Evolutionary conservation across 371 early-diverging fungal species (phyloP).

Genomic region (Mucor irregularis): DNA sequence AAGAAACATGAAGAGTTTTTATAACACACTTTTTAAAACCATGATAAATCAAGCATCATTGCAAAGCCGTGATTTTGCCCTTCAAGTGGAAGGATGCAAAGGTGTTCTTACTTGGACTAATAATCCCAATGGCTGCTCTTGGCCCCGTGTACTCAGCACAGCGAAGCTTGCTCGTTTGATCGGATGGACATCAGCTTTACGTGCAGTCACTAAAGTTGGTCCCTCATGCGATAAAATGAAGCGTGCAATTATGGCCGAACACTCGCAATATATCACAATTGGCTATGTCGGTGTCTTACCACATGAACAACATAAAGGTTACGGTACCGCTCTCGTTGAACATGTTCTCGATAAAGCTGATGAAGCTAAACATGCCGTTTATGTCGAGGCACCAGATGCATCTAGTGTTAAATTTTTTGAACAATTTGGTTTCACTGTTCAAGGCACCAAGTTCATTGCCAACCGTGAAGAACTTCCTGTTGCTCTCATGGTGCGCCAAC

Average conservation of each 20-base stretch:
- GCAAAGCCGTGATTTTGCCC: slow-evolving; percentile 44
- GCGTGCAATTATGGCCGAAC: slow-evolving; percentile 29
- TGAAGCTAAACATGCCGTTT: slow-evolving; percentile 86
- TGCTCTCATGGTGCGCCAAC: slow-evolving; percentile 41
- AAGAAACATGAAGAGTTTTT: slow-evolving; percentile 29
- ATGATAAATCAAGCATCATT: slow-evolving; percentile 36
- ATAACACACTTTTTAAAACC: slow-evolving; percentile 32
- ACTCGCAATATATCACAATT: slow-evolving; percentile 34
- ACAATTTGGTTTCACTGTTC: slow-evolving; percentile 35
- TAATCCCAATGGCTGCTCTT: slow-evolving; percentile 20
- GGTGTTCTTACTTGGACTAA: slow-evolving; percentile 48
- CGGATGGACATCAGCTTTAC: slow-evolving; percentile 36
- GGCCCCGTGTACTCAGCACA: slow-evolving; percentile 31
- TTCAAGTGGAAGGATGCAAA: slow-evolving; percentile 51
- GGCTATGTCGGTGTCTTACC: slow-evolving; percentile 45
- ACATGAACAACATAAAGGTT: slow-evolving; percentile 48
- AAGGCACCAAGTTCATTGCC: slow-evolving; percentile 25
- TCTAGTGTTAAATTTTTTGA: slow-evolving; percentile 74
- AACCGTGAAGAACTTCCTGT: slow-evolving; percentile 26
- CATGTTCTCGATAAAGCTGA: slow-evolving; percentile 58
- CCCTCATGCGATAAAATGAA: slow-evolving; percentile 38
- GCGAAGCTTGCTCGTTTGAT: slow-evolving; percentile 37
- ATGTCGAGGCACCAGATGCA: slow-evolving; percentile 77
- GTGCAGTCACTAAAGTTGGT: slow-evolving; percentile 30
- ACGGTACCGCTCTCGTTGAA: slow-evolving; percentile 36